Conservation (phyloP, 1,284 basidiomycete species). For the Xerocomus nothofagi region DNA sequence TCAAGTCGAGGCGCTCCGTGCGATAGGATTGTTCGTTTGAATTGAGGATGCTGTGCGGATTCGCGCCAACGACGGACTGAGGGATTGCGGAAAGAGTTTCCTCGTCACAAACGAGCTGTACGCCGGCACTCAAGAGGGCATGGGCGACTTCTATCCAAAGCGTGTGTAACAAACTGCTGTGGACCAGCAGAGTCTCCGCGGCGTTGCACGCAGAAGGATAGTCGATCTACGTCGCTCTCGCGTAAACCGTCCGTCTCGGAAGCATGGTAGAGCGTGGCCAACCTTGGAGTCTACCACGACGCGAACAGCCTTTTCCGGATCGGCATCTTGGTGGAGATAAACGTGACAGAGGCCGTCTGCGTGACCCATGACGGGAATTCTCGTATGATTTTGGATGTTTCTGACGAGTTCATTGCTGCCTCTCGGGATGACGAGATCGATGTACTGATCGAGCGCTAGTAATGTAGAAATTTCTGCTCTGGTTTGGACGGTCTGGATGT, state of each 20-base stretch:
- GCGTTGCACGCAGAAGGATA: conserved; percentile 98
- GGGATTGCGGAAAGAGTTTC: conserved; percentile 56
- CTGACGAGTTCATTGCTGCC: conserved; percentile 91
- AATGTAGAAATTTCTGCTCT: conserved; percentile 90
- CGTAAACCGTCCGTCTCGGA: neutral
- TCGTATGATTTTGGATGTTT: conserved; percentile 86
- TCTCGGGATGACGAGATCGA: conserved; percentile 96
- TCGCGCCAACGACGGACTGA: conserved; percentile 32
- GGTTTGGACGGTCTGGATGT: conserved; percentile 92
- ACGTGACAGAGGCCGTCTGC: conserved; percentile 94
- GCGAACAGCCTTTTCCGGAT: conserved; percentile 74
- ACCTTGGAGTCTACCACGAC: conserved; percentile 94
- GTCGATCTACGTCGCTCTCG: conserved; percentile 58
- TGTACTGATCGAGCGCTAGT: conserved; percentile 85
- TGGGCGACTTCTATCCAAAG: conserved; percentile 82
- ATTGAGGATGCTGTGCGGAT: conserved; percentile 46
- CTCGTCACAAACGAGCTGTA: conserved; percentile 81
- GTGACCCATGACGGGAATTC: conserved; percentile 98
- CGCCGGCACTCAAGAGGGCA: conserved; percentile 67
- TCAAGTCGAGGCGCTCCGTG: conserved; percentile 88
- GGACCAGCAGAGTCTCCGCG: conserved; percentile 87
- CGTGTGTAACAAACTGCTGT: conserved; percentile 66
- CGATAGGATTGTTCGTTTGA: conserved; percentile 68
- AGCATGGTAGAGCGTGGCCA: conserved; percentile 16
- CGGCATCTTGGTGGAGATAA: conserved; percentile 85